Evolutionary conservation across 305 asterid species (phyloP), one percentile per base, ranked within the genome.

Genomic region (Fraxinus floribunda): DNA sequence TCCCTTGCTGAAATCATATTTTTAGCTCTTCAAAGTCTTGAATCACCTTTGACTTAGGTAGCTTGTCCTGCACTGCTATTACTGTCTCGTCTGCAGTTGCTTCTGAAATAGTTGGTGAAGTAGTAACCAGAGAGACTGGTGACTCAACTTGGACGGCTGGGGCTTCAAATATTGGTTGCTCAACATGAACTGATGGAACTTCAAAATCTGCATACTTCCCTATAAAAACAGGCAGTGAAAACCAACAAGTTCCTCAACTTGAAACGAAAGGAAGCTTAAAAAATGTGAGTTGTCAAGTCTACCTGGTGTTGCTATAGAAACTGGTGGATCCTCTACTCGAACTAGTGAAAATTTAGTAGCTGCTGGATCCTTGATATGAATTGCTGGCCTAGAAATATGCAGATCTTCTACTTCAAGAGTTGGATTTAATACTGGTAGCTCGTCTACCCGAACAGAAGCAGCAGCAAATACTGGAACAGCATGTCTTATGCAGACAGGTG

Each of bases 401-500:
- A 4, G 3, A 4, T 70, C 75, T 20, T 29, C 75, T 30, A 9
- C 38, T 66, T 64, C 70, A 78, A 79, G 57, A 20, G 83, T 36
- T 10, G 86, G 77, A 55, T 81, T 94, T 76, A 83, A 80, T 32
- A 68, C 78, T 74, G 94, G 82, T 4, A 84, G 83, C 80, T 88
- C 89, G 49, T 90, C 90, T 86, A 86, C 85, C 73, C 84, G 89
- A 85, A 91, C 87, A 22, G 94, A 89, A 39, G 91, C 84, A 77
- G 93, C 85, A 83, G 92, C 84, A 79, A 82, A 89, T 66, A 81
- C 89, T 11, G 98, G 95, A 80, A 89, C 89, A 74, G 91, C 89
- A 44, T 89, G 98, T 81, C 98, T 90, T 8, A 91, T 80, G 76
- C 90, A 84, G 77, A 94, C 95, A 10, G 97, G 89, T 66, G 94